A percentile compares a stretch with the other conserved stretches of the same genome.
Conservation (phyloP, 2,329 filamentous ascomycete species). For the Bertia moriformis region DNA sequence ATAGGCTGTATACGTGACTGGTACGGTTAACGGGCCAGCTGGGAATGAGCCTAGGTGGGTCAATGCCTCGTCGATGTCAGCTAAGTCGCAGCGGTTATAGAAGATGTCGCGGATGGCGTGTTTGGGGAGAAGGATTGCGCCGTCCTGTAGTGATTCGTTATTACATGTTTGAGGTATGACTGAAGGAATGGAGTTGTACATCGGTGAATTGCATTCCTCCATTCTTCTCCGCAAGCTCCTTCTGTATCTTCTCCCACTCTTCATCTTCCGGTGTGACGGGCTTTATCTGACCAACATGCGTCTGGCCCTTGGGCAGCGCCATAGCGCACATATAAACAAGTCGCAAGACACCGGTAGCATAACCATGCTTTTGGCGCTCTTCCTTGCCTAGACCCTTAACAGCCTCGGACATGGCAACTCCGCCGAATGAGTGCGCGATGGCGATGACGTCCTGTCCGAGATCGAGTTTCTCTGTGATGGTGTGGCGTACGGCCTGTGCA, state of each 20-base stretch:
- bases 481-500: neutral
- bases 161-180: too few relatives aligned
- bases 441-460: constrained; percentile 13
- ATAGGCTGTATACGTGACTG: constrained; percentile 12
- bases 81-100: neutral
- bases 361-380: constrained; percentile 7
- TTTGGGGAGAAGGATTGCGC: neutral
- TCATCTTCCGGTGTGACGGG: constrained; percentile 10
- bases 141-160: too few relatives aligned
- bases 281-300: constrained; percentile 8
- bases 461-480: constrained; percentile 6
- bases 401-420: constrained; percentile 13
- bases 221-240: constrained; percentile 6
- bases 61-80: constrained; percentile 8
- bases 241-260: constrained; percentile 6
- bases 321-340: constrained; percentile 14
- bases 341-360: constrained; percentile 7
- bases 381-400: constrained; percentile 13
- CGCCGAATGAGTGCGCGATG: constrained; percentile 16
- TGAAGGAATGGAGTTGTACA: too few relatives aligned
- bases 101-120: neutral
- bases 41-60: constrained; percentile 10
- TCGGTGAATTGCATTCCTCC: constrained; percentile 7
- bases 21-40: constrained; percentile 8
- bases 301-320: constrained; percentile 9